Evolutionary conservation across 1,284 basidiomycete genomes (phyloP).

Genomic region (Polyporus tsugae): DNA sequence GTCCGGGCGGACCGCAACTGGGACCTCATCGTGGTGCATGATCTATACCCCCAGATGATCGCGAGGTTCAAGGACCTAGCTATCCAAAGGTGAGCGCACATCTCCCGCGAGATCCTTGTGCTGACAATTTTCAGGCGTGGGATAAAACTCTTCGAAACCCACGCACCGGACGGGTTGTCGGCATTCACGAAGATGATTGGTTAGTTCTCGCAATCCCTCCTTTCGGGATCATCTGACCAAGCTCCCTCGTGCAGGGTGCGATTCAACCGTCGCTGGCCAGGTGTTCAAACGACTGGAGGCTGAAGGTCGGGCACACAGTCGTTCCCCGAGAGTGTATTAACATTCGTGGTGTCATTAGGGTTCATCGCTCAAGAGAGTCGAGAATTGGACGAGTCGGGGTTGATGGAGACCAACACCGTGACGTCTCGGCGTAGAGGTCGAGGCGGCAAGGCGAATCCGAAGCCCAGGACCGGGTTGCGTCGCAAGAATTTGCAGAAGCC

Average conservation of each 20-base stretch:
- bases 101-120: constrained; percentile 14
- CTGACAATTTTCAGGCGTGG: constrained; percentile 59
- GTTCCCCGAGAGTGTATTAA: background rate
- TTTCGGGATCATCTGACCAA: background rate
- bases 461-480: constrained; percentile 37
- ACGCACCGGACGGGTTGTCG: constrained; percentile 54
- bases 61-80: constrained; percentile 71
- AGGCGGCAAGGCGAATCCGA: constrained; percentile 47
- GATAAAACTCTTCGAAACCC: constrained; percentile 71
- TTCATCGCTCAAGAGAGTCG: constrained; percentile 64
- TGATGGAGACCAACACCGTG: constrained; percentile 52
- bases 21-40: constrained; percentile 66
- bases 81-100: constrained; percentile 64
- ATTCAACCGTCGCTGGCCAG: constrained; percentile 62
- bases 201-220: constrained; percentile 39
- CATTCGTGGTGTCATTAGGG: constrained; percentile 47
- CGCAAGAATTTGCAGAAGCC: constrained; percentile 64
- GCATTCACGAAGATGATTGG: constrained; percentile 70
- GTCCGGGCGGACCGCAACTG: constrained; percentile 69
- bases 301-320: constrained; percentile 57
- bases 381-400: constrained; percentile 58
- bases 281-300: constrained; percentile 72
- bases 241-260: constrained; percentile 53
- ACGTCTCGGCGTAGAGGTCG: constrained; percentile 51
- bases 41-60: constrained; percentile 65